These are phyloP conservation scores for Malus hybrid DNA, from an alignment of 331 rosid species.

Conservation along the genomic window DNA sequence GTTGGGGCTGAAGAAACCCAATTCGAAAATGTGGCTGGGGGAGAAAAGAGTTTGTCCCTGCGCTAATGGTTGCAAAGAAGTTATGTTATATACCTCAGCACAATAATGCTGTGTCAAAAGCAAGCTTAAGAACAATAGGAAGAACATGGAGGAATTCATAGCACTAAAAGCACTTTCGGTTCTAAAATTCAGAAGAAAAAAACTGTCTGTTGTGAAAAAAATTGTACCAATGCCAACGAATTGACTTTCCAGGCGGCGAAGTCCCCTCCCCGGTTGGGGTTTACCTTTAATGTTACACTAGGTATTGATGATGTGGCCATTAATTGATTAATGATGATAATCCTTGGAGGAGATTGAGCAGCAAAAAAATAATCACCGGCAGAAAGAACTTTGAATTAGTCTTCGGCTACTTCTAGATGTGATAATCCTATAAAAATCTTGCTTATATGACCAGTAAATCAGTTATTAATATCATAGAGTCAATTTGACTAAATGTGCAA, in stretches of 20 bases:
- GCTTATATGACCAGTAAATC: background rate
- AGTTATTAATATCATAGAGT: too few species aligned
- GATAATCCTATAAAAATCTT: background rate
- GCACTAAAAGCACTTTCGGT: background rate
- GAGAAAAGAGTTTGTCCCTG: slow-evolving; percentile 12
- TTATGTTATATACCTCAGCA: slow-evolving; percentile 4
- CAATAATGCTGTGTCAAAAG: background rate
- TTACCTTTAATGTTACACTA: too few species aligned
- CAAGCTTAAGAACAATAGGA: background rate
- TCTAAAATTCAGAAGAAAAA: background rate
- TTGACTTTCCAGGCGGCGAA: too few species aligned
- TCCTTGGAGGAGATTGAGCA: background rate
- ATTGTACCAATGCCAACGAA: too few species aligned
- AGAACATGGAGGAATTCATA: background rate
- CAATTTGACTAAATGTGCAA: too few species aligned
- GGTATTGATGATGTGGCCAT: too few species aligned
- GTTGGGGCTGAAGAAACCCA: slow-evolving; percentile 16
- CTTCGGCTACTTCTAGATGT: background rate
- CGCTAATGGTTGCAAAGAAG: background rate
- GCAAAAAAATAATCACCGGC: background rate
- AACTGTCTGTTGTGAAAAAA: background rate
- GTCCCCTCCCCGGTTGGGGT: too few species aligned
- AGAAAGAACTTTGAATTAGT: too few species aligned
- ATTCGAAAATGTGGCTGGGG: background rate
- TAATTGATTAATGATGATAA: background rate